phyloP scores from a whole-genome alignment of 73 alveolate species.

The Tetrahymena malaccensis region DNA sequence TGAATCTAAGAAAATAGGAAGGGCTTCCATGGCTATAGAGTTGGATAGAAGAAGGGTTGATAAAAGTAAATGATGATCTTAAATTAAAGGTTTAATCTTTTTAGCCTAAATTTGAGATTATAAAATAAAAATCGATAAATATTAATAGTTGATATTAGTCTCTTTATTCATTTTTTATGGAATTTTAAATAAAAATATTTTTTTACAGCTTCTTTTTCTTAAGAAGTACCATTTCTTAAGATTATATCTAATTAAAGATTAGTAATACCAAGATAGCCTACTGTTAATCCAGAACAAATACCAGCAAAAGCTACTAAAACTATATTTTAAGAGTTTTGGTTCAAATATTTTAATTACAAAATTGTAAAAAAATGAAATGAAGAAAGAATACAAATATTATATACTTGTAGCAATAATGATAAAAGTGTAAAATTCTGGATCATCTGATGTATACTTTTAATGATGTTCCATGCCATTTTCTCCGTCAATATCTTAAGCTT shows the following conservation, averaged over 20 bases:
- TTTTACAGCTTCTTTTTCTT: constrained; percentile 61
- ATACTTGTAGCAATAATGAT: background rate
- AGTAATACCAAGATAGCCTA: constrained; percentile 90
- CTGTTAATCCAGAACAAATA: constrained; percentile 95
- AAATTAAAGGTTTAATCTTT: constrained; percentile 62
- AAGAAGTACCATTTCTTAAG: constrained; percentile 68
- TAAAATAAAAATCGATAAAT: background rate
- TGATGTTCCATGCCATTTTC: background rate
- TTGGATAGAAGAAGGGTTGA: constrained; percentile 83
- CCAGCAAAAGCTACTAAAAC: constrained; percentile 86
- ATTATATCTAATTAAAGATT: constrained; percentile 82
- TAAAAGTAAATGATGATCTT: constrained; percentile 82
- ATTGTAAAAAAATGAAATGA: background rate
- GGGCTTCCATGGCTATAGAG: constrained; percentile 85
- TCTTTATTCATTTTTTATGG: background rate
- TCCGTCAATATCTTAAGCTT: background rate
- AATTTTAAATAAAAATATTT: background rate
- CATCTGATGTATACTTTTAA: background rate
- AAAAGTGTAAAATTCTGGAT: background rate
- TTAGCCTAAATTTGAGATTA: background rate
- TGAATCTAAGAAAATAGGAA: constrained; percentile 83
- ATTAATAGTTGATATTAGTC: background rate
- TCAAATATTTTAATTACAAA: too few species aligned
- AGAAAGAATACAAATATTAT: background rate
- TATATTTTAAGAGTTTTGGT: background rate